phyloP scores from a whole-genome alignment of 768 basidiomycete genomes.

The Serendipita sp. region DNA sequence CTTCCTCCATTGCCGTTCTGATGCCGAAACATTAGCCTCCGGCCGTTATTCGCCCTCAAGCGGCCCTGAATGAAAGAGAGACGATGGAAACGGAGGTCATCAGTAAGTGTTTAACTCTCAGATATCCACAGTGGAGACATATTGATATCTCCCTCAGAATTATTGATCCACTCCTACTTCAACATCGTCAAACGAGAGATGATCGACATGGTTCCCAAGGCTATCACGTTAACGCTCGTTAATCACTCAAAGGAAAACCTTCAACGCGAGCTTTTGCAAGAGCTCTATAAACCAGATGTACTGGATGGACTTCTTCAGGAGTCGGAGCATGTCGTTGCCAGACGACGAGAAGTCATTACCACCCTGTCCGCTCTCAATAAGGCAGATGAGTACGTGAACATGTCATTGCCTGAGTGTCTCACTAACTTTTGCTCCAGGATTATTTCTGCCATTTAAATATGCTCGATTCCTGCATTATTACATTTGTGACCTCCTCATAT shows the following conservation, averaged over 20 bases:
- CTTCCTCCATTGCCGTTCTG: background rate
- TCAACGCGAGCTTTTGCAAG: conserved; percentile 84
- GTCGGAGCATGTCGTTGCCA: conserved; percentile 72
- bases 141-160: conserved; percentile 35
- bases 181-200: conserved; percentile 98
- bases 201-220: conserved; percentile 99
- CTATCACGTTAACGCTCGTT: conserved; percentile 80
- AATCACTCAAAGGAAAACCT: conserved; percentile 86
- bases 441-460: conserved; percentile 12
- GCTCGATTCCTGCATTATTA: background rate
- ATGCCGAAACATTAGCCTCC: conserved; percentile 42
- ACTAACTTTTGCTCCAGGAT: conserved; percentile 9
- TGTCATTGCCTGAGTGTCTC: background rate
- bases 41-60: conserved; percentile 71
- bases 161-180: conserved; percentile 92
- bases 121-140: background rate
- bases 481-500: background rate
- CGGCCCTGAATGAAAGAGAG: conserved; percentile 83
- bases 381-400: conserved; percentile 74
- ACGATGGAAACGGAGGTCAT: conserved; percentile 98
- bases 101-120: conserved; percentile 43
- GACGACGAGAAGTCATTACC: conserved; percentile 83
- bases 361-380: conserved; percentile 93
- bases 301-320: conserved; percentile 91
- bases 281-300: conserved; percentile 94